These are phyloP conservation scores for Paramecium bursaria DNA, from an alignment of 73 alveolate species.

Conservation along the genomic window DNA sequence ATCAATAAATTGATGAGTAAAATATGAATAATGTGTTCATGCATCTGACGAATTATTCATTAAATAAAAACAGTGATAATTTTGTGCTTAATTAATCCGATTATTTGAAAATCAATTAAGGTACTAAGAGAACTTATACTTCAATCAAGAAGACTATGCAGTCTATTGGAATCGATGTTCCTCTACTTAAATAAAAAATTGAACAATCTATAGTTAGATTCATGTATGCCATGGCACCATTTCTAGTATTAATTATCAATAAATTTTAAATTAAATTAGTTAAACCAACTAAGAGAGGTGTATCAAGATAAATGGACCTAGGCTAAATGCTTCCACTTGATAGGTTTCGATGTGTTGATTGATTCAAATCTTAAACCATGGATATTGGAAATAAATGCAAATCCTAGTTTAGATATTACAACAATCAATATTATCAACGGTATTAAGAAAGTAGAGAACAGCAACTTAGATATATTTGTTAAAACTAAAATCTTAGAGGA, in stretches of 20 bases:
- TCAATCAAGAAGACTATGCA: slow-evolving; percentile 84
- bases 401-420: slow-evolving; percentile 86
- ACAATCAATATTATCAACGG: slow-evolving; percentile 67
- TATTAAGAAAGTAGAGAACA: slow-evolving; percentile 69
- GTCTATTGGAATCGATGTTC: slow-evolving; percentile 52
- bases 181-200: slow-evolving; percentile 31
- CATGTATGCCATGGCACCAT: slow-evolving; percentile 31
- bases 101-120: slow-evolving; percentile 17
- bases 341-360: slow-evolving; percentile 88
- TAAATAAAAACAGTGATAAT: slow-evolving; percentile 84
- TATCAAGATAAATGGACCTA: slow-evolving; percentile 57
- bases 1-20: slow-evolving; percentile 74
- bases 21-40: slow-evolving; percentile 79
- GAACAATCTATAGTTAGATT: slow-evolving; percentile 54
- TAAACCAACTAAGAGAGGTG: slow-evolving; percentile 21
- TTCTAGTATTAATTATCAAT: not conserved
- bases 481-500: slow-evolving; percentile 77
- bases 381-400: slow-evolving; percentile 89
- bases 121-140: slow-evolving; percentile 67
- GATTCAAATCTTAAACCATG: slow-evolving; percentile 83
- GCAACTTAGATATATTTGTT: slow-evolving; percentile 75
- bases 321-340: slow-evolving; percentile 82
- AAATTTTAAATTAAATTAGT: not conserved
- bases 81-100: slow-evolving; percentile 25
- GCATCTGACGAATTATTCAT: slow-evolving; percentile 91